Percentiles rank a stretch among this genome's conserved stretches.
Conservation (phyloP, 2,329 filamentous ascomycete species). For the Nigrospora oryzae region DNA sequence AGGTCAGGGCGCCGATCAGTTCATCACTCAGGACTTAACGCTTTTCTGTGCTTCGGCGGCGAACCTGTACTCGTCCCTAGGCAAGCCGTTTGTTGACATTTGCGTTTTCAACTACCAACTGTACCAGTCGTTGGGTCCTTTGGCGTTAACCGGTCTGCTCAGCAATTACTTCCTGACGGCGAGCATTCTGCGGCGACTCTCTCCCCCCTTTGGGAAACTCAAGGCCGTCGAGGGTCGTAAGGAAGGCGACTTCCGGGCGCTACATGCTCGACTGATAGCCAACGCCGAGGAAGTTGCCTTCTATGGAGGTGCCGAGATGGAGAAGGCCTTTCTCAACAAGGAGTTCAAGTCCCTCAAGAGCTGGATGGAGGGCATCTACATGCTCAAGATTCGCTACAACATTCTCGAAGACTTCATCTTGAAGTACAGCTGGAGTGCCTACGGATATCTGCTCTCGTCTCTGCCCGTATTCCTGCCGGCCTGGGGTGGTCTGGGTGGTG, state of each 20-base stretch:
- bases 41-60: slow-evolving; percentile 91
- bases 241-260: slow-evolving; percentile 87
- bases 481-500: slow-evolving; percentile 79
- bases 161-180: slow-evolving; percentile 94
- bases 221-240: slow-evolving; percentile 93
- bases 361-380: slow-evolving; percentile 99
- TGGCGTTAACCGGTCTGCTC: slow-evolving; percentile 77
- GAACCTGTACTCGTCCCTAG: slow-evolving; percentile 87
- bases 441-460: slow-evolving; percentile 89
- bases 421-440: slow-evolving; percentile 98
- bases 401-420: slow-evolving; percentile 97
- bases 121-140: slow-evolving; percentile 79
- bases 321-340: slow-evolving; percentile 83
- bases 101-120: slow-evolving; percentile 98
- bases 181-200: slow-evolving; percentile 77
- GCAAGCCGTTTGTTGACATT: slow-evolving; percentile 96
- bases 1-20: slow-evolving; percentile 88
- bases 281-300: slow-evolving; percentile 98
- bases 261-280: slow-evolving; percentile 87
- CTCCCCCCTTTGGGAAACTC: slow-evolving; percentile 91
- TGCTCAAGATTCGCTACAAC: slow-evolving; percentile 95
- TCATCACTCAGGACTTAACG: slow-evolving; percentile 94
- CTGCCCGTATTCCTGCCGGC: slow-evolving; percentile 89
- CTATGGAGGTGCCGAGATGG: slow-evolving; percentile 91
- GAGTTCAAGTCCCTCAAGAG: slow-evolving; percentile 88